A percentile compares a stretch with the other conserved stretches of the same genome.
Conservation (phyloP, 2,329 filamentous ascomycete species). For the Cordyceps sp. region DNA sequence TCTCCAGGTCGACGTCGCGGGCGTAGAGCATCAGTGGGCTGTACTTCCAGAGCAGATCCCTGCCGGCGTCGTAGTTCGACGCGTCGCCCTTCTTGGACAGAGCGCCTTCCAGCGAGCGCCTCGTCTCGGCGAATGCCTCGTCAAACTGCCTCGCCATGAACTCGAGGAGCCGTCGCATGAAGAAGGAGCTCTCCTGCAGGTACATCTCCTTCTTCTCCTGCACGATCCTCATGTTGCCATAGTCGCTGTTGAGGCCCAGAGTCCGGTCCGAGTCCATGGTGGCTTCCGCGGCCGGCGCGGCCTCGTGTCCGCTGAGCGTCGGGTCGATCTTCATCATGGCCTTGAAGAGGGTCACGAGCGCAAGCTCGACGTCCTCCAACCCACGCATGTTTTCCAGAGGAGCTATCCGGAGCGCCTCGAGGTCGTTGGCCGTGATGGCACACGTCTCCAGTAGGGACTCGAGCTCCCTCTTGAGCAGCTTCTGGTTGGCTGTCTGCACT, state of each 20-base stretch:
- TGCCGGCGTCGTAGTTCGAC: slow-evolving; percentile 52
- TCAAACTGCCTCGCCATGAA: slow-evolving; percentile 75
- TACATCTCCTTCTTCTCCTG: slow-evolving; percentile 92
- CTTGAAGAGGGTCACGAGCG: slow-evolving; percentile 71
- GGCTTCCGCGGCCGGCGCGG: slow-evolving; percentile 29
- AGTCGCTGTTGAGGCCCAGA: slow-evolving; percentile 49
- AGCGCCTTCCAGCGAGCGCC: slow-evolving; percentile 43
- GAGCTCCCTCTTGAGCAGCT: slow-evolving; percentile 77
- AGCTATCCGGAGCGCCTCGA: slow-evolving; percentile 57
- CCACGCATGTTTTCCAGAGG: slow-evolving; percentile 56
- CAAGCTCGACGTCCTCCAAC: slow-evolving; percentile 59
- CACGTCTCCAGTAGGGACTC: slow-evolving; percentile 81
- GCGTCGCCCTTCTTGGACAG: slow-evolving; percentile 52
- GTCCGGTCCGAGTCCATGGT: slow-evolving; percentile 25
- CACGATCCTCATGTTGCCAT: slow-evolving; percentile 81
- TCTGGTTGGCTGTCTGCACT: slow-evolving; percentile 93
- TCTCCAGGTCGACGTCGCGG: slow-evolving; percentile 63
- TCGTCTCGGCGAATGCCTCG: slow-evolving; percentile 53
- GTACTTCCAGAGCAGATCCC: slow-evolving; percentile 72
- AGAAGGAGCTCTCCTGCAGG: slow-evolving; percentile 54
- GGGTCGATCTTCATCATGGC: slow-evolving; percentile 92
- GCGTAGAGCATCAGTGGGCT: slow-evolving; percentile 77
- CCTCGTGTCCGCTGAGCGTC: slow-evolving; percentile 40
- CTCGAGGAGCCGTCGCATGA: slow-evolving; percentile 63
- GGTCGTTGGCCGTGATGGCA: slow-evolving; percentile 60